Percentiles rank a stretch among this genome's conserved stretches.
Conservation (phyloP, 257 asterid species). For the Fraxinus excelsior region DNA sequence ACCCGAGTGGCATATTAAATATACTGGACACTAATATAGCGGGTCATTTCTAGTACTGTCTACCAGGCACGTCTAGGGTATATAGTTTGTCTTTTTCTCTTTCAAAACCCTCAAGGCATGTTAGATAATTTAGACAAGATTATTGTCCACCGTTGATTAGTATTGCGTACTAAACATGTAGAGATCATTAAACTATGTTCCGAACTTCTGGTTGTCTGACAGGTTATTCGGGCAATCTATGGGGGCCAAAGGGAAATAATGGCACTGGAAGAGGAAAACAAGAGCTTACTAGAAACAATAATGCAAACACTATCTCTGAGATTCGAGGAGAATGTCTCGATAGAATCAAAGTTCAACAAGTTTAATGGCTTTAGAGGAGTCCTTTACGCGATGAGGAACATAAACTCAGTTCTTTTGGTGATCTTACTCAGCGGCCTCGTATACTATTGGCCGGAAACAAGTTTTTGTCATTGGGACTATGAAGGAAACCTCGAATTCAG, state of each 20-base stretch:
- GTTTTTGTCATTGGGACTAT: slow-evolving; percentile 37
- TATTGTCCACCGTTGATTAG: not conserved
- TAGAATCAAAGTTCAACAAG: slow-evolving; percentile 61
- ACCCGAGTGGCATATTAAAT: not conserved
- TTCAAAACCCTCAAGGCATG: not conserved
- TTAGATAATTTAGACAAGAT: not conserved
- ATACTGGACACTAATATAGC: no score
- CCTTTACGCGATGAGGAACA: slow-evolving; percentile 63
- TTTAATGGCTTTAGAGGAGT: slow-evolving; percentile 72
- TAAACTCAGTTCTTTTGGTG: slow-evolving; percentile 58
- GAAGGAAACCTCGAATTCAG: slow-evolving; percentile 41
- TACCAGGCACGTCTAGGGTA: not conserved
- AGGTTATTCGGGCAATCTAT: slow-evolving; percentile 62
- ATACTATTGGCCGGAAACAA: slow-evolving; percentile 66
- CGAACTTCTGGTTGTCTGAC: slow-evolving; percentile 1
- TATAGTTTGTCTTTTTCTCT: not conserved
- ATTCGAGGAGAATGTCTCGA: slow-evolving; percentile 45
- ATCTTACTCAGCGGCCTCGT: slow-evolving; percentile 70
- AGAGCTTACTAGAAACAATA: slow-evolving; percentile 55
- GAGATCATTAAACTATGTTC: not conserved
- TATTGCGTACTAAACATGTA: not conserved
- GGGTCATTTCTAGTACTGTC: not conserved
- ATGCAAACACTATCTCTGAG: slow-evolving; percentile 46
- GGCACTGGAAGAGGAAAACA: slow-evolving; percentile 64
- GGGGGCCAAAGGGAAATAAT: slow-evolving; percentile 60